Evolutionary conservation across 805 yeast species (phyloP), one percentile per base, ranked within the genome.

Genomic region (Spathaspora sp.): DNA sequence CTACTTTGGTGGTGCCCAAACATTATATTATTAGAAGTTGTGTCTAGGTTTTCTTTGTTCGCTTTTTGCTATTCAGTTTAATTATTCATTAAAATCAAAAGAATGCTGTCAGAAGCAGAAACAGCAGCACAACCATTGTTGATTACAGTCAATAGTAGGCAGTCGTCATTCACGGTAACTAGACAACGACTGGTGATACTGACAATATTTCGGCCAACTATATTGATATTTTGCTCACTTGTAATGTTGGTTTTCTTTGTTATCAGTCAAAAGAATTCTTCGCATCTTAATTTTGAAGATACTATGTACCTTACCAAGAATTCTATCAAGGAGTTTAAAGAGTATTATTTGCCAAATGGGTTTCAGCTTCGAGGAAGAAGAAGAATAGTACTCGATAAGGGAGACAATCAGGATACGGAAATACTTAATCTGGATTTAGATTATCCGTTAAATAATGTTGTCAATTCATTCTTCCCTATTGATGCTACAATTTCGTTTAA

Each of bases 401-500:
- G 29, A 39, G 14, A 18, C 16, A 29, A 26, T 17, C 28, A 23
- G 14, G 50, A 50, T 32, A 38, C n/a, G 11, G 18, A 23, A 23
- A 26, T 42, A 1, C 45, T 42, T 42, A 40, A 40, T 40, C 45
- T 46, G n/a, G 68, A 63, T 26, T 49, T 60, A 29, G 73, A 70
- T 47, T 63, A 67, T 51, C 74, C 74, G 2, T 56, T 69, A 20
- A 67, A 65, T 50, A 64, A 59, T 48, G 65, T 73, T 47, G 62
- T 73, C 49, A 70, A 69, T 57, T 65, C 76, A 18, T 64, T 73
- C n/a, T 72, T 74, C 54, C 79, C 79, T 14, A 63, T 74, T 17
- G 78, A 74, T 55, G 61, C 73, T 47, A 46, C 60, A 10, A 57
- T 74, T n/a, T 55, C 61, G 26, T 67, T 62, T 55, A 71, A 72